These are phyloP conservation scores for Vanderwaltozyma tropicalis DNA, from an alignment of 805 yeast genomes.

Conservation along the genomic window DNA sequence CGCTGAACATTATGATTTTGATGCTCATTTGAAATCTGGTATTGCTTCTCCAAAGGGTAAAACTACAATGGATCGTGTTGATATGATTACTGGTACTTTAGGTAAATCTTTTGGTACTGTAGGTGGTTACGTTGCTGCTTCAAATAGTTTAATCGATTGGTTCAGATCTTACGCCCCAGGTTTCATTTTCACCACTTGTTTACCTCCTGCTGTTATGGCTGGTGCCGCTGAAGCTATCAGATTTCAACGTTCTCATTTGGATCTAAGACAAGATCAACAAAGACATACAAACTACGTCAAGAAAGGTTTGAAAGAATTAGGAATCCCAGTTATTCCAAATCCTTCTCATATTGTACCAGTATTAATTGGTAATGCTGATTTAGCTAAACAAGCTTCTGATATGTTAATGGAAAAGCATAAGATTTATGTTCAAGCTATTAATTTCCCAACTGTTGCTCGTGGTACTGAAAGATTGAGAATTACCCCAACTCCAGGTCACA, in stretches of 20 bases:
- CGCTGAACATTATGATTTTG: slow-evolving; percentile 90
- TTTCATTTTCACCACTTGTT: slow-evolving; percentile 89
- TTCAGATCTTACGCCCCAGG: slow-evolving; percentile 94
- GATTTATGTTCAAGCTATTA: slow-evolving; percentile 95
- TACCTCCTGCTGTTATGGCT: slow-evolving; percentile 97
- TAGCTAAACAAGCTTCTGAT: slow-evolving; percentile 88
- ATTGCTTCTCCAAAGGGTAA: slow-evolving; percentile 37
- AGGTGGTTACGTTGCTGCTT: slow-evolving; percentile 96
- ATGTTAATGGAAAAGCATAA: slow-evolving; percentile 69
- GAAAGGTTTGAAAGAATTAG: slow-evolving; percentile 50
- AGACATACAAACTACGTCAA: slow-evolving; percentile 78
- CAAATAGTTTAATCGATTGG: slow-evolving; percentile 80
- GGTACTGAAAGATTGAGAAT: slow-evolving; percentile 94
- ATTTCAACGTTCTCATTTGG: slow-evolving; percentile 66
- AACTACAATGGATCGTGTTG: slow-evolving; percentile 64
- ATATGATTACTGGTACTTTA: slow-evolving; percentile 93
- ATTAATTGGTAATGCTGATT: slow-evolving; percentile 85
- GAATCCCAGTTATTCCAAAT: slow-evolving; percentile 93
- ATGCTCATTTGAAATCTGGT: slow-evolving; percentile 64
- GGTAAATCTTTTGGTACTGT: slow-evolving; percentile 96
- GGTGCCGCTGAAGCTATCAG: slow-evolving; percentile 85
- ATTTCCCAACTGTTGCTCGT: slow-evolving; percentile 93
- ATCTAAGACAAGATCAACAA: slow-evolving; percentile 78
- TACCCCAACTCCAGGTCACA: slow-evolving; percentile 98
- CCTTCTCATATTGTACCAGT: slow-evolving; percentile 97